Base-by-base conservation (phyloP, 1,284 basidiomycete species). In the Cutaneotrichosporon cavernicola region DNA sequence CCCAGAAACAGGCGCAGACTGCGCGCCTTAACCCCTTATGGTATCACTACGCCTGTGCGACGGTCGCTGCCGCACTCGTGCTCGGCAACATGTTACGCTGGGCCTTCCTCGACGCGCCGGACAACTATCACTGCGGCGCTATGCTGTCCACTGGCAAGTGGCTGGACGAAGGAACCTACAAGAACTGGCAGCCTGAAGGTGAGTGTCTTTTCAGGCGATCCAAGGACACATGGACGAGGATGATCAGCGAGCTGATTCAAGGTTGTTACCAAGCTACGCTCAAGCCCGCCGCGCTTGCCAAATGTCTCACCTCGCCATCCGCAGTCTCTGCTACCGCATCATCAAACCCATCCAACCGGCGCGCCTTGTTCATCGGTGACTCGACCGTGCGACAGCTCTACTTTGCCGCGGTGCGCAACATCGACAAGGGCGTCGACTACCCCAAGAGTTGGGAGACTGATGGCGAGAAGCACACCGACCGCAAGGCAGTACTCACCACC, bases 161-260 rank as follows among this genome's bases (percentile, higher is more conserved):
- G 91, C 78, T 92, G 61, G 91, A 92, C 76, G 73, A 74, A 16
- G 78, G 81, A 40, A 79, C 74, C 53, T 84, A 85, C 74, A 83
- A 78, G 68, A 88, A 88, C 73, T 94, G 91, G 91, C 91, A 94
- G 76, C 91, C 91, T 6, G 86, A 91, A 69, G 91, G 90, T 89
- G 71, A 69, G 85, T 79, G n/a, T 3, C 2, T 46, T 4, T 6
- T n/a, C 21, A 50, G n/a, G 14, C 34, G 38, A n/a, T 0, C 16
- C 3, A 13, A 2, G 38, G 9, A 21, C n/a, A 36, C 8, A 13
- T 13, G 34, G 34, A 36, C 34, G 8, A 36, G 7, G 34, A 36
- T 13, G 34, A 36, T 36, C 21, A 10, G 47, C 8, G 3, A 9
- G 47, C 8, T 68, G 57, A 68, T 68, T 1, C 40, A 61, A 77